phyloP scores from a whole-genome alignment of 257 asterid genomes.

The Gentiana straminea region DNA sequence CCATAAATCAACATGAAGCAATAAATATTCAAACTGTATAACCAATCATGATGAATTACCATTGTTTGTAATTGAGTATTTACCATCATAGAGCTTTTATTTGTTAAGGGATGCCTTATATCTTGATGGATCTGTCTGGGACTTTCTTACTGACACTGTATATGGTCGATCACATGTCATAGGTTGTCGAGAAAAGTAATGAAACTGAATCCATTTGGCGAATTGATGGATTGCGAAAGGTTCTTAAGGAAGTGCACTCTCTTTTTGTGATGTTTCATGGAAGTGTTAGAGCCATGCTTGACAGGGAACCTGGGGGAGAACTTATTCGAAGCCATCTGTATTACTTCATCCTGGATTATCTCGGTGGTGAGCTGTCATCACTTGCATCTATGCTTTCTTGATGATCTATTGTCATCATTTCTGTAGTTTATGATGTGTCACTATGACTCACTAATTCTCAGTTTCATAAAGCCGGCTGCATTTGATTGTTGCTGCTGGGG shows the following conservation, averaged over 20 bases:
- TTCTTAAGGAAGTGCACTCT: conserved; percentile 84
- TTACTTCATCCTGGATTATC: conserved; percentile 84
- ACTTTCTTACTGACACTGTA: conserved; percentile 8
- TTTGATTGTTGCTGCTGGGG: conserved; percentile 98
- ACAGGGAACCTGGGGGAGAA: conserved; percentile 89
- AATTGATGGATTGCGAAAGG: conserved; percentile 50
- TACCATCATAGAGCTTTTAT: too few species aligned
- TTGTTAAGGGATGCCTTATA: too few species aligned
- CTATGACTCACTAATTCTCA: conserved; percentile 86
- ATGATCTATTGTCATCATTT: conserved; percentile 19
- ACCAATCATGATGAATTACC: too few species aligned
- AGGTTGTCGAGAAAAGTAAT: conserved; percentile 73
- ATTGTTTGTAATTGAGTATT: too few species aligned
- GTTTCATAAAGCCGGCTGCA: conserved; percentile 89
- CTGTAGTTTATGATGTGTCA: conserved; percentile 40
- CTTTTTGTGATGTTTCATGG: conserved; percentile 94
- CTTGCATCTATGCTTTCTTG: conserved; percentile 20
- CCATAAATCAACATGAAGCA: too few species aligned
- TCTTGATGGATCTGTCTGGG: conserved; percentile 3
- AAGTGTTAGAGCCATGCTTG: conserved; percentile 61
- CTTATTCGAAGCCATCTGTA: conserved; percentile 64
- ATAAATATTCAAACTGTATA: too few species aligned
- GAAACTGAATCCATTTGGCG: conserved; percentile 84
- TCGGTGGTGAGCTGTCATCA: conserved; percentile 66
- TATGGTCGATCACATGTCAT: conserved; percentile 15